Evolutionary conservation across 1,139 yeast genomes (phyloP), one percentile per base, ranked within the genome.

Genomic region (Eremothecium coryli): DNA sequence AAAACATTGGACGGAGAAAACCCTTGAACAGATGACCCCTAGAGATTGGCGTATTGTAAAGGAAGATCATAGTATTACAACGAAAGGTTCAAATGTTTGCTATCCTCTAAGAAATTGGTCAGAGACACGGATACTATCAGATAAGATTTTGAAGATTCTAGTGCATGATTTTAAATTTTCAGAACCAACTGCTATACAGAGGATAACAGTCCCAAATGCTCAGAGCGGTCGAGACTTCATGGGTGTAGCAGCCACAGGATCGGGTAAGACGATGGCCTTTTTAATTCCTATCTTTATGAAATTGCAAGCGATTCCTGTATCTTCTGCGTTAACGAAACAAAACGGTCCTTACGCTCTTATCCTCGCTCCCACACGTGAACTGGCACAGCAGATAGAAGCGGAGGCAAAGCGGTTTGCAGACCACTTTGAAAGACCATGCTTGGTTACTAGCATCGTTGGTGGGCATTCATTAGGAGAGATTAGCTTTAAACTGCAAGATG

Each of bases 191-290:
- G 90, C 97, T 0, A 79, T 90, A 39, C 98, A 90, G 53, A 61
- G 95, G 41, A 93, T 93, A 0, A 71, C 96, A 0, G 73, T 88
- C 9, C 96, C 96, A 0, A 65, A 81, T 29, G 82, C 84, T 0
- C 46, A 66, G 3, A 56, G 70, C 7, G 31, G 38, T 5, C 42
- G 55, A 26, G 96, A 90, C 54, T 67, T 85, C 4, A 68, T 88
- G 17, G 97, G 95, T 17, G 72, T 88, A n/a, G 96, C 97, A 0
- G 90, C 86, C 46, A 90, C 98, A 0, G 98, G 97, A 16, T 82
- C 95, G 0, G 98, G 97, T 52, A 90, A 90, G 54, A 90, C 98
- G 0, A 65, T 86, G 18, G 82, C 94, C 7, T 90, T 80, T 57
- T 61, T 82, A 18, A 60, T 88, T 2, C 97, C 98, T 0, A 60